phyloP scores from a whole-genome alignment of 164 flowering plant species.

The Aristolochia fimbriata region DNA sequence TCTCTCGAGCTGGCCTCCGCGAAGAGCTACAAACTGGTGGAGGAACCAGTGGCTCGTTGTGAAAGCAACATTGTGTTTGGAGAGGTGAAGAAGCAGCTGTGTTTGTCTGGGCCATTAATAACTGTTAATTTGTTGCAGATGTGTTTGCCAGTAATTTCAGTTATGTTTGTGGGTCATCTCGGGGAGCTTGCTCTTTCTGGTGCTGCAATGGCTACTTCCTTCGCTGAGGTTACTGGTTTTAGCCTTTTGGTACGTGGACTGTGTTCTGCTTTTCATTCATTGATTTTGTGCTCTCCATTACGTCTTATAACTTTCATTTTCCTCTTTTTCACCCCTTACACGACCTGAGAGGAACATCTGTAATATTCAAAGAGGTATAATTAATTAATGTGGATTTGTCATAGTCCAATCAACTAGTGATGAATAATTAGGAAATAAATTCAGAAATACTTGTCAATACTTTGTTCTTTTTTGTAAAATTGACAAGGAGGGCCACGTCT shows the following conservation, averaged over 20 bases:
- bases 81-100: constrained; percentile 57
- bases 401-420: too few species aligned
- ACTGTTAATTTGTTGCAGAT: constrained; percentile 26
- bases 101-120: constrained; percentile 60
- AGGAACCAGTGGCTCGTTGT: background rate
- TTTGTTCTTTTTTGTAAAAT: too few species aligned
- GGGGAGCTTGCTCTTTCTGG: constrained; percentile 58
- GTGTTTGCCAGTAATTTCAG: constrained; percentile 44
- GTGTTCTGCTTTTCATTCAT: background rate
- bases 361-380: too few species aligned
- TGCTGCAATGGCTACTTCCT: constrained; percentile 71
- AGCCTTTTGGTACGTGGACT: constrained; percentile 43
- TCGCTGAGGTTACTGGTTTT: constrained; percentile 63
- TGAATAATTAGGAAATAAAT: too few species aligned
- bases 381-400: too few species aligned
- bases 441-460: too few species aligned
- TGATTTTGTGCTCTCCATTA: too few species aligned
- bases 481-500: background rate
- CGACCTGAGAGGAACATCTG: too few species aligned
- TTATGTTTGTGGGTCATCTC: constrained; percentile 78
- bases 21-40: background rate
- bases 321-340: too few species aligned
- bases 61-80: constrained; percentile 7
- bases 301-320: too few species aligned
- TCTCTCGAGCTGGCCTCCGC: background rate